phyloP scores from a whole-genome alignment of 441 rosid species.

The Pelargonium cotyledonis region DNA sequence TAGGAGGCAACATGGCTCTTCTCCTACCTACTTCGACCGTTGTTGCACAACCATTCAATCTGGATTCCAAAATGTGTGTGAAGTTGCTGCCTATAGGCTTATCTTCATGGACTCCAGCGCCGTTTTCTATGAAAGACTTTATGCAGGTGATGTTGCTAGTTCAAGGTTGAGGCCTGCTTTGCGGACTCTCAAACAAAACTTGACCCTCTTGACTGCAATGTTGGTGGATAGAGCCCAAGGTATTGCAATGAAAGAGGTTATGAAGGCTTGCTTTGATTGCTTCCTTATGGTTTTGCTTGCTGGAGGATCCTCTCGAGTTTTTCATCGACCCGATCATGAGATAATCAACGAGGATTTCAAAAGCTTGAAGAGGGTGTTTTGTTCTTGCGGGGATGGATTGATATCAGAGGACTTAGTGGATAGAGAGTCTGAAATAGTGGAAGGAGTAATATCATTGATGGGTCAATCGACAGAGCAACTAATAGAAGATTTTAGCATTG shows the following conservation, averaged over 20 bases:
- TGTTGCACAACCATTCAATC: conserved; percentile 53
- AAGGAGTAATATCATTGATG: conserved; percentile 69
- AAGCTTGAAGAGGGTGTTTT: conserved; percentile 55
- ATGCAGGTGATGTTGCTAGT: conserved; percentile 50
- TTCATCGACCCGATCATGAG: conserved; percentile 45
- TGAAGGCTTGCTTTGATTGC: conserved; percentile 71
- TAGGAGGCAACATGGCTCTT: conserved; percentile 29
- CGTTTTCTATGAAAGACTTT: conserved; percentile 63
- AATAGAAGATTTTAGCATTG: conserved; percentile 69
- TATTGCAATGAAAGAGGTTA: conserved; percentile 65
- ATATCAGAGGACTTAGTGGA: conserved; percentile 57
- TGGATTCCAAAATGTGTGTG: conserved; percentile 71
- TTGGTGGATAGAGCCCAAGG: conserved; percentile 69
- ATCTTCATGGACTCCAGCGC: conserved; percentile 70
- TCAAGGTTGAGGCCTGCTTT: conserved; percentile 59
- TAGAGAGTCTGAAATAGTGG: conserved; percentile 64
- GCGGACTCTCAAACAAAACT: conserved; percentile 59
- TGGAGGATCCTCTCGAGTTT: conserved; percentile 58
- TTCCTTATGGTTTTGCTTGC: conserved; percentile 76
- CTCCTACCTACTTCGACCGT: conserved; percentile 54
- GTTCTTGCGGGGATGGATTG: conserved; percentile 74
- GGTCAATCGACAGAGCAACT: conserved; percentile 68
- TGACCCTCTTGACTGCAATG: conserved; percentile 57
- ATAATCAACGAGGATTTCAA: conserved; percentile 65
- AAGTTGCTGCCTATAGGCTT: conserved; percentile 82